These are phyloP conservation scores for Panicum hallii DNA, from an alignment of 202 grass and related monocot species.

Conservation along the genomic window DNA sequence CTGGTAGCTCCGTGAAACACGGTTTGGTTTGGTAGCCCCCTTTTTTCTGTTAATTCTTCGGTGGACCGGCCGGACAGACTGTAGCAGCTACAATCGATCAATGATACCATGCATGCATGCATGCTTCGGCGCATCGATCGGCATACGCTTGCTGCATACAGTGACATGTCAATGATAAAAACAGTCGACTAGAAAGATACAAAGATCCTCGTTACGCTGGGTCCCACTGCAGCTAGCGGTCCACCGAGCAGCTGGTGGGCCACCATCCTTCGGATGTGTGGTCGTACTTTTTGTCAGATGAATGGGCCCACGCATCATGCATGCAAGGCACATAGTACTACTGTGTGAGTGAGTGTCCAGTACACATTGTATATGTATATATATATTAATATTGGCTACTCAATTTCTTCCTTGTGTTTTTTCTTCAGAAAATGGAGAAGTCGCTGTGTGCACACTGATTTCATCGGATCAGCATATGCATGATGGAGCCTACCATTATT, in stretches of 20 bases:
- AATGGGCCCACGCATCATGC: not conserved
- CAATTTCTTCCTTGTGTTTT: too few species aligned
- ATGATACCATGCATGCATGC: not conserved
- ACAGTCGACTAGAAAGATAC: slow-evolving; percentile 37
- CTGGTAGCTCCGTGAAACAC: not conserved
- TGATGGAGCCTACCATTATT: not conserved
- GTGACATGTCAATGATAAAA: slow-evolving; percentile 25
- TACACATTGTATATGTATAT: too few species aligned
- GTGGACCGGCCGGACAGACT: not conserved
- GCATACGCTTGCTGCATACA: not conserved
- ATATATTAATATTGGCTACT: not conserved
- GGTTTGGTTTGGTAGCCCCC: not conserved
- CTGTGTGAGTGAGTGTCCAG: not conserved
- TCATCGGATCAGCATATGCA: too few species aligned
- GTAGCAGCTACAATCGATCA: not conserved
- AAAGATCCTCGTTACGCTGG: slow-evolving; percentile 57
- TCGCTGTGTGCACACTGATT: too few species aligned
- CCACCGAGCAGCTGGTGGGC: not conserved
- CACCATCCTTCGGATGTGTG: not conserved
- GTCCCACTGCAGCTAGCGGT: not conserved
- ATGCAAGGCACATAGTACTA: not conserved
- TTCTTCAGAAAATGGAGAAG: too few species aligned
- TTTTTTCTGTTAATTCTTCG: not conserved
- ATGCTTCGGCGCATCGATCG: not conserved
- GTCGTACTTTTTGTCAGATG: slow-evolving; percentile 6